Conservation (phyloP, 257 asterid species). For the Catharanthus roseus region DNA sequence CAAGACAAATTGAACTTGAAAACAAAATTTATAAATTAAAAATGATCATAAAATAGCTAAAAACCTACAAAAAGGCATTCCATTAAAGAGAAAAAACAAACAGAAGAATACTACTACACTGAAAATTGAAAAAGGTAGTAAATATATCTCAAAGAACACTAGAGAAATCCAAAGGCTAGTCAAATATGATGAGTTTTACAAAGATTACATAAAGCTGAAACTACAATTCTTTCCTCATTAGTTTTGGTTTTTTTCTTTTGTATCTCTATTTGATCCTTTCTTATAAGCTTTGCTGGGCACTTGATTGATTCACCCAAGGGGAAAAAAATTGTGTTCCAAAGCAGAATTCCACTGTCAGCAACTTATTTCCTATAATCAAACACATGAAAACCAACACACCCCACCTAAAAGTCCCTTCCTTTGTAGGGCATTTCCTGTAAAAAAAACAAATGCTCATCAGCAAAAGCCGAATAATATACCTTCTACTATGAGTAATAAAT, state of each 20-base stretch:
- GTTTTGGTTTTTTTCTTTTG: background rate
- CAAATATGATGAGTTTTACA: background rate
- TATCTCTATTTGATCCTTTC: background rate
- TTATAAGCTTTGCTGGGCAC: slow-evolving; percentile 33
- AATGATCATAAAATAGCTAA: background rate
- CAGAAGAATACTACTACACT: no score
- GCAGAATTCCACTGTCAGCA: slow-evolving; percentile 27
- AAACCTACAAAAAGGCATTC: background rate
- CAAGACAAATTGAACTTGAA: no score
- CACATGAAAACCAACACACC: slow-evolving; percentile 7
- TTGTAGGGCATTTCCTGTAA: slow-evolving; percentile 66
- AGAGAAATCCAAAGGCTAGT: background rate
- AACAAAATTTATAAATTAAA: background rate
- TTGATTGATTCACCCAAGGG: slow-evolving; percentile 11
- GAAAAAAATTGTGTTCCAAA: slow-evolving; percentile 22
- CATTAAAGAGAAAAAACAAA: no score
- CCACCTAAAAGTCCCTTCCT: slow-evolving; percentile 57
- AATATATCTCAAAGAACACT: background rate
- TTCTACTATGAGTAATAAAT: no score
- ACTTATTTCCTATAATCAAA: slow-evolving; percentile 22
- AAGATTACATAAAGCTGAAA: background rate
- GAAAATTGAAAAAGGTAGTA: background rate
- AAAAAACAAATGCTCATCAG: slow-evolving; percentile 1
- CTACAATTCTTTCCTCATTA: background rate
- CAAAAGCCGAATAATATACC: no score